Evolutionary conservation across 208 protist species (phyloP), one percentile per base, ranked within the genome.

Genomic region (Vickermania ingenoplastis): DNA sequence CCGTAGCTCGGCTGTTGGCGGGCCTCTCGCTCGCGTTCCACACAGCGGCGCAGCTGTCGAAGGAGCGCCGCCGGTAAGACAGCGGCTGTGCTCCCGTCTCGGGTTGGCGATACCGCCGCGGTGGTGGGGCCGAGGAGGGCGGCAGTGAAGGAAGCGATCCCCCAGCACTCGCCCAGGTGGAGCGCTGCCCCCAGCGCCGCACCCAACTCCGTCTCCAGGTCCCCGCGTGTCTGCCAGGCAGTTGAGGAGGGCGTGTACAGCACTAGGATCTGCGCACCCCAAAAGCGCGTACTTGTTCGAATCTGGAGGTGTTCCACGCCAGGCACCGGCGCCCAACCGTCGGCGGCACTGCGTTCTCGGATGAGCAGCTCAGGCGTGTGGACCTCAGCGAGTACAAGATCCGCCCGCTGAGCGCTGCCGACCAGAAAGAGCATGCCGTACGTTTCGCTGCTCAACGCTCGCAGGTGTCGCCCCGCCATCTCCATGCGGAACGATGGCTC

Each of bases 91-190:
- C n/a, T n/a, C n/a, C n/a, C n/a, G n/a, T n/a, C n/a, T n/a, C n/a
- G n/a, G n/a, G n/a, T n/a, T n/a, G n/a, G n/a, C n/a, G n/a, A n/a
- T n/a, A n/a, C n/a, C 7, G 36, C 36, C 7, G 36, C 49, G 23
- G 36, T 27, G 21, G 52, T 41, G 26, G 70, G 65, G 3, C 48
- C 31, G 53, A 90, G 61, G 21, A 89, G 65, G 5, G 83, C 83
- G 0, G 90, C 75, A 21, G 83, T 79, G 57, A 93, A 80, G 80
- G 89, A 86, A 57, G 89, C 83, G 1, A 81, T 79, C 49, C 79
- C 73, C 86, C 86, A 93, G 24, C 75, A 63, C 52, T 69, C 75
- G 2, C 81, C 80, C 27, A 90, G 68, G 50, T 72, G 61, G 50
- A 93, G 59, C n/a, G 72, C 86, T 57, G 87, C 82, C 61, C 81